phyloP scores from a whole-genome alignment of 148 eudicot genomes.

The Euryodendron excelsum region DNA sequence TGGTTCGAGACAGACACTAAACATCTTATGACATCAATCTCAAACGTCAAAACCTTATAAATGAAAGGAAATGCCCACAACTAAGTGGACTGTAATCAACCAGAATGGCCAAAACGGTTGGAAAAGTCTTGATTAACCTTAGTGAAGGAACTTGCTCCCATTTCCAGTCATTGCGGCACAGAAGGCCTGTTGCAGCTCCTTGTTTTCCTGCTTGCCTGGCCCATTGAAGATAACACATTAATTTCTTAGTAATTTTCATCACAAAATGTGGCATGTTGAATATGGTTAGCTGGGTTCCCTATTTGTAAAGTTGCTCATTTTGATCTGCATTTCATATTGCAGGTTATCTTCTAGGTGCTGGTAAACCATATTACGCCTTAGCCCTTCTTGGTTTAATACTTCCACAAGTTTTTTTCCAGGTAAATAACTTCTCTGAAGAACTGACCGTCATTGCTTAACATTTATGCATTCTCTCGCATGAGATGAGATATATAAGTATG shows the following conservation, averaged over 20 bases:
- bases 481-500: too few species aligned
- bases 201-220: not conserved
- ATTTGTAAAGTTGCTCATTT: slow-evolving; percentile 10
- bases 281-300: too few species aligned
- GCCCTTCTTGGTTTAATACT: slow-evolving; percentile 67
- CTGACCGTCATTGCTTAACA: not conserved
- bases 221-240: not conserved
- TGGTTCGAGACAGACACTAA: too few species aligned
- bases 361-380: slow-evolving; percentile 80
- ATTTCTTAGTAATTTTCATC: not conserved
- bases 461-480: too few species aligned
- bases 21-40: too few species aligned
- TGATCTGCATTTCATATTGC: slow-evolving; percentile 18
- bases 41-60: too few species aligned
- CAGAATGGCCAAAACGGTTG: too few species aligned
- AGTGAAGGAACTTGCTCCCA: too few species aligned
- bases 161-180: too few species aligned
- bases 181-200: not conserved
- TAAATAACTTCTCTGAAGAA: slow-evolving; percentile 17
- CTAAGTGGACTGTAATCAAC: too few species aligned
- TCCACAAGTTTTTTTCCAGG: slow-evolving; percentile 97
- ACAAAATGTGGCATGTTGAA: not conserved
- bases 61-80: too few species aligned
- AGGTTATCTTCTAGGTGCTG: slow-evolving; percentile 89
- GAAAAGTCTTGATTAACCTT: too few species aligned